Conservation (phyloP, 768 basidiomycete species). For the Amanita jacksonii region DNA sequence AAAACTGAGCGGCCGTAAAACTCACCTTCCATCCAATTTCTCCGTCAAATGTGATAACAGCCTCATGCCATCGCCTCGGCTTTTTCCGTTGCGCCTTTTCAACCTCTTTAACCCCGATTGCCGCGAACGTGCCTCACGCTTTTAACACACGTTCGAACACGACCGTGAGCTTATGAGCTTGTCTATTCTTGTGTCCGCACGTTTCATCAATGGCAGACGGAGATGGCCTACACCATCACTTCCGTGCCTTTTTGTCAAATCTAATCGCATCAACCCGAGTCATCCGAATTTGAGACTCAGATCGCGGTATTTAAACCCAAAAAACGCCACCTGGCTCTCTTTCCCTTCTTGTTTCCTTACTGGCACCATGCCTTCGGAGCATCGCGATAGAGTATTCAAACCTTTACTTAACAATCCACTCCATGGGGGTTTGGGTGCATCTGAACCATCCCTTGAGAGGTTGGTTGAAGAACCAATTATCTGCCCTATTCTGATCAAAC, state of each 20-base stretch:
- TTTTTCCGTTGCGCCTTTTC: conserved; percentile 14
- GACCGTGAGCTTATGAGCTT: background rate
- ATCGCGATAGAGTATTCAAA: conserved; percentile 1
- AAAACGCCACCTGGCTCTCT: background rate
- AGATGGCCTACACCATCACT: too few relatives aligned
- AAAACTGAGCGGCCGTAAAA: conserved; percentile 1
- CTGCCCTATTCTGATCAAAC: too few relatives aligned
- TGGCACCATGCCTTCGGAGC: background rate
- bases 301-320: too few relatives aligned
- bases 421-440: background rate
- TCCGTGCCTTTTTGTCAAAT: too few relatives aligned
- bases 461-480: too few relatives aligned
- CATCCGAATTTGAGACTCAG: too few relatives aligned
- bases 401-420: conserved; percentile 7
- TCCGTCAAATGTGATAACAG: too few relatives aligned
- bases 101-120: too few relatives aligned
- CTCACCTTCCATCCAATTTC: too few relatives aligned
- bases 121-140: conserved; percentile 17
- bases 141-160: background rate
- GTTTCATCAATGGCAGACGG: too few relatives aligned
- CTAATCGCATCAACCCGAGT: too few relatives aligned
- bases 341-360: background rate
- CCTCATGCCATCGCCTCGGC: conserved; percentile 17
- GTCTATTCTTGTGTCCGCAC: too few relatives aligned
- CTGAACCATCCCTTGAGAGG: background rate